Evolutionary conservation across 2,329 filamentous ascomycete genomes (phyloP).

Genomic region (Calonectria leucothoes): DNA sequence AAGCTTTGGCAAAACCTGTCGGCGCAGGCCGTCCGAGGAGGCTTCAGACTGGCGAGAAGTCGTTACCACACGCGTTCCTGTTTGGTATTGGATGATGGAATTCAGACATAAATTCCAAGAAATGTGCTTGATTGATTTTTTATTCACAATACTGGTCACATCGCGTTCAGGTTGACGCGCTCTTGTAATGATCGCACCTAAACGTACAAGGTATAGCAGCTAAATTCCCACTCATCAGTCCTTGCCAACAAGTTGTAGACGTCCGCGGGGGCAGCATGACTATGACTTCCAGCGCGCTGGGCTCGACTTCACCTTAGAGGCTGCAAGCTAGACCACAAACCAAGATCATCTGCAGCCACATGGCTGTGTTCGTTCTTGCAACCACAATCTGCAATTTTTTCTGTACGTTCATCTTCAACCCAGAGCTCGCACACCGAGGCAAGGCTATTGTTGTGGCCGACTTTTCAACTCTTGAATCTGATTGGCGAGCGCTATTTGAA

Average conservation of each 20-base stretch:
- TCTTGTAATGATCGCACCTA: no score
- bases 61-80: no score
- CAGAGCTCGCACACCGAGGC: constrained; percentile 5
- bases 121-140: no score
- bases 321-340: not conserved
- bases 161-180: no score
- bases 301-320: not conserved
- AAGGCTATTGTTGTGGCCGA: not conserved
- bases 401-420: constrained; percentile 11
- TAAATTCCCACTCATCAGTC: not conserved
- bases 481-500: not conserved
- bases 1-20: no score
- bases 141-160: no score
- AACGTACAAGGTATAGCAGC: not conserved
- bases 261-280: not conserved
- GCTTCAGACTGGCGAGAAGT: no score
- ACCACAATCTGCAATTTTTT: constrained; percentile 10
- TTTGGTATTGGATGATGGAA: no score
- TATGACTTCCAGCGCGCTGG: not conserved
- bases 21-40: no score
- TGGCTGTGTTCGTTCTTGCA: not conserved
- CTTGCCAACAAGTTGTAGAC: not conserved
- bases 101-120: no score
- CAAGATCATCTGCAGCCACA: not conserved
- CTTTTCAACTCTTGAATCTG: not conserved